phyloP scores from a whole-genome alignment of 805 yeast genomes.

The Yamadazyma sp. region DNA sequence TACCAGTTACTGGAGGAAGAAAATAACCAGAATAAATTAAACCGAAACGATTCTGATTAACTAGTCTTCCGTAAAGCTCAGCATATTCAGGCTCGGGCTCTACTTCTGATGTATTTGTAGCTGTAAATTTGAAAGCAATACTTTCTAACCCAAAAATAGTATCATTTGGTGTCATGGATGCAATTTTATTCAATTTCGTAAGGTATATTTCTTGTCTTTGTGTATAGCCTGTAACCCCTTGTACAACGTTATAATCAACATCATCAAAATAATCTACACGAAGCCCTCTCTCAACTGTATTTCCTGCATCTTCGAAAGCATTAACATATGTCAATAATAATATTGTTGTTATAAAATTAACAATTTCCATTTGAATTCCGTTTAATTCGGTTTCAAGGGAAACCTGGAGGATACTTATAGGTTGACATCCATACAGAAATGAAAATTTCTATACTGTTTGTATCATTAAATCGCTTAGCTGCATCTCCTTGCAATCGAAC shows the following conservation, averaged over 20 bases:
- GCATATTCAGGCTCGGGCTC: background rate
- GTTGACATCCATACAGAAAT: too few relatives aligned
- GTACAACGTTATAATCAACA: conserved; percentile 1
- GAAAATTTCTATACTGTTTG: too few relatives aligned
- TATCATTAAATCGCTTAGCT: too few relatives aligned
- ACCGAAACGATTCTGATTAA: too few relatives aligned
- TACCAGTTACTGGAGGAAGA: conserved; percentile 2
- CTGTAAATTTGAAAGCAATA: background rate
- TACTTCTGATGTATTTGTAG: background rate
- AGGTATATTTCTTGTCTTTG: too few relatives aligned
- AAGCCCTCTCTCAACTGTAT: background rate
- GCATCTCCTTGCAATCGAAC: too few relatives aligned
- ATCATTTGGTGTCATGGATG: conserved; percentile 1
- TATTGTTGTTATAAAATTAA: too few relatives aligned
- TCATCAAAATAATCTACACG: conserved; percentile 1
- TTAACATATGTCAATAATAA: too few relatives aligned
- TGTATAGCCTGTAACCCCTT: background rate
- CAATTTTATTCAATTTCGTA: too few relatives aligned
- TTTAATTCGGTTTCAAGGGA: too few relatives aligned
- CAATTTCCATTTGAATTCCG: too few relatives aligned
- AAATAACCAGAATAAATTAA: conserved; percentile 4
- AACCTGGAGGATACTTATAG: too few relatives aligned
- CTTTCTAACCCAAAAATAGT: background rate
- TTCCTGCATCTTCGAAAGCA: background rate
- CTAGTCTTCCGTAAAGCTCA: background rate